Evolutionary conservation across 1,284 basidiomycete species (phyloP).

Genomic region (Ganoderma sinense): DNA sequence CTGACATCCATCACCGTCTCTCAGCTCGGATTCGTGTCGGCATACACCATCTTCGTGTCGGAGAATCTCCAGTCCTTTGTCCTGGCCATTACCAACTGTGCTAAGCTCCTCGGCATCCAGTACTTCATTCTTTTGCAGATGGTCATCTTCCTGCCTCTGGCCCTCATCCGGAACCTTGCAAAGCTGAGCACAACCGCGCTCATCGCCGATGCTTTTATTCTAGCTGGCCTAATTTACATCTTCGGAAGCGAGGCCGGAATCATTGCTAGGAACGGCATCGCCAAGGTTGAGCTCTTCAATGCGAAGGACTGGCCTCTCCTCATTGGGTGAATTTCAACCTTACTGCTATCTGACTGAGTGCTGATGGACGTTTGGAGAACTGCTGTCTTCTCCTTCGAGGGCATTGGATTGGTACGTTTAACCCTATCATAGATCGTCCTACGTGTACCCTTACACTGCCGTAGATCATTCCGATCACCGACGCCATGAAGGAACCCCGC

Average conservation of each 20-base stretch:
- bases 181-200: slow-evolving; percentile 94
- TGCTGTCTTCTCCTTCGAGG: slow-evolving; percentile 98
- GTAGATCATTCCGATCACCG: slow-evolving; percentile 93
- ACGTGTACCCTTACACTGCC: slow-evolving; percentile 2
- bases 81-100: slow-evolving; percentile 84
- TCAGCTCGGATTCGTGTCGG: slow-evolving; percentile 89
- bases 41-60: slow-evolving; percentile 97
- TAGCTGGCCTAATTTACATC: slow-evolving; percentile 89
- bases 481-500: slow-evolving; percentile 94
- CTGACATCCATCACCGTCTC: slow-evolving; percentile 90
- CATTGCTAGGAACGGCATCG: slow-evolving; percentile 73
- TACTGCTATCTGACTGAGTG: not conserved
- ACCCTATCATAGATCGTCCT: not conserved
- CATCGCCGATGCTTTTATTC: slow-evolving; percentile 94
- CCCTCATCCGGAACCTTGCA: slow-evolving; percentile 88
- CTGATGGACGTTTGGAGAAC: slow-evolving; percentile 60
- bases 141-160: slow-evolving; percentile 87
- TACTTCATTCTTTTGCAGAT: slow-evolving; percentile 89
- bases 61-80: slow-evolving; percentile 93
- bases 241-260: slow-evolving; percentile 81
- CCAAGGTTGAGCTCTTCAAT: slow-evolving; percentile 93
- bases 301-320: slow-evolving; percentile 88
- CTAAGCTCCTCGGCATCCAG: slow-evolving; percentile 72
- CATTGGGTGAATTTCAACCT: slow-evolving; percentile 73
- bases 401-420: slow-evolving; percentile 86